Base-by-base conservation (phyloP, 108 stramenopile species). In the Mayamaea pseudoterrestris region DNA sequence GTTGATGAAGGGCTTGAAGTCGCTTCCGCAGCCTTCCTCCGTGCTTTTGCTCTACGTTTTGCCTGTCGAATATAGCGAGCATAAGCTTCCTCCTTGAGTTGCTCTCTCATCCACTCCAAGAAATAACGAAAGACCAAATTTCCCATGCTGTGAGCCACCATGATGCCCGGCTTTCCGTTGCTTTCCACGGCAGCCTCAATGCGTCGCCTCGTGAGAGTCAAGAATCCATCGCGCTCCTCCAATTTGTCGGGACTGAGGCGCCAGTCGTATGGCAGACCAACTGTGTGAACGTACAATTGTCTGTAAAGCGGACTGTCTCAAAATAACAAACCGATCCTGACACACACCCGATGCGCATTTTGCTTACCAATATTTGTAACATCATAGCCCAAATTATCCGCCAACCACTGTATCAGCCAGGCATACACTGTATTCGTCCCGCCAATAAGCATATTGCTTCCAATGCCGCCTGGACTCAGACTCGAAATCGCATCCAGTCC, bases 201-300 rank as follows among this genome's bases (percentile, higher is more conserved):
- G 27, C 69, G 62, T 20, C 50, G 36, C 21, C 76, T 43, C 29
- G 52, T 76, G 46, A 62, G 41, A 14, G 68, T 68, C 29, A 80
- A 62, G 42, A 71, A 80, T 16, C 78, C 79, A 56, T 89, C 86
- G n/a, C 86, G 53, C 20, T 29, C 50, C 53, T 90, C 74, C 77
- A 90, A 72, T 24, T 67, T 69, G 49, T 77, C 66, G 3, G 83
- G 78, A 8, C 66, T 55, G 7, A 86, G 60, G 41, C 90, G 66
- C 90, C 90, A 92, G 61, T 92, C 90, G 58, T 83, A 92, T 4
- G 84, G 84, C 34, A 92, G 58, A 5, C 78, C 90, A 25, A 92
- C 51, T n/a, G n/a, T n/a, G n/a, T n/a, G n/a, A n/a, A n/a, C n/a
- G n/a, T n/a, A n/a, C n/a, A n/a, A n/a, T n/a, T n/a, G n/a, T n/a